Percentiles rank a stretch among this genome's conserved stretches.
phyloP scores from a whole-genome alignment of 306 rosid genomes.

The Lathyrus tuberosus region DNA sequence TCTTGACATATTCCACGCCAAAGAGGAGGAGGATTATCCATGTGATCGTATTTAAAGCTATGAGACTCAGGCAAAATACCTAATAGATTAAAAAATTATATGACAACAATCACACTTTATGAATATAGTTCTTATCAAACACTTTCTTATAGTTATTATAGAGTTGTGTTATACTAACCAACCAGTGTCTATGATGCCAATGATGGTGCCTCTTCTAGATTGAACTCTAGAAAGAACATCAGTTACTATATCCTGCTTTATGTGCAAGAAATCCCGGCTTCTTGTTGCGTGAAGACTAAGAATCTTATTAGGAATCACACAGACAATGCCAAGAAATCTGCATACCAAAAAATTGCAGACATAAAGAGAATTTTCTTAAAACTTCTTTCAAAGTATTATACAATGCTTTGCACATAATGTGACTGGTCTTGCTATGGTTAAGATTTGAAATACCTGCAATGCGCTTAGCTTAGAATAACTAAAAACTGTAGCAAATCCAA shows the following conservation, averaged over 20 bases:
- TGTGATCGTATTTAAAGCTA: slow-evolving; percentile 57
- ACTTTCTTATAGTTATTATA: slow-evolving; percentile 9
- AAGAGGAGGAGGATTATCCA: slow-evolving; percentile 54
- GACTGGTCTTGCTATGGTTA: slow-evolving; percentile 7
- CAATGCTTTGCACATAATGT: no score
- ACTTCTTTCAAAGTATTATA: background rate
- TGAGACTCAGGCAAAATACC: slow-evolving; percentile 73
- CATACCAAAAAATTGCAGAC: slow-evolving; percentile 11
- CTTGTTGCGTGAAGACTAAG: slow-evolving; percentile 63
- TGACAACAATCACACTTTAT: slow-evolving; percentile 10
- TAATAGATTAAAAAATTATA: slow-evolving; percentile 22
- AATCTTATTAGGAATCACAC: slow-evolving; percentile 57
- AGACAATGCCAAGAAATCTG: slow-evolving; percentile 64
- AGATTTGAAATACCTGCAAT: slow-evolving; percentile 61
- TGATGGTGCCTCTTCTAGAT: slow-evolving; percentile 55
- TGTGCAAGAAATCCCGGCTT: slow-evolving; percentile 70
- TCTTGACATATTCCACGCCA: no score
- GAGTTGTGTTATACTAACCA: slow-evolving; percentile 37
- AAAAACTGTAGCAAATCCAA: slow-evolving; percentile 63
- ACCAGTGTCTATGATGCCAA: slow-evolving; percentile 69
- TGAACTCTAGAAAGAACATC: slow-evolving; percentile 49
- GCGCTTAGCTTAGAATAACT: slow-evolving; percentile 53
- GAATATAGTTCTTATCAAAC: background rate
- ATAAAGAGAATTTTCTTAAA: no score
- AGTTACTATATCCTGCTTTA: slow-evolving; percentile 38